A percentile compares a stretch with the other conserved stretches of the same genome.
These are phyloP conservation scores for Echinochloa phyllopogon DNA, from an alignment of 176 grass and related monocot species.

Conservation along the genomic window DNA sequence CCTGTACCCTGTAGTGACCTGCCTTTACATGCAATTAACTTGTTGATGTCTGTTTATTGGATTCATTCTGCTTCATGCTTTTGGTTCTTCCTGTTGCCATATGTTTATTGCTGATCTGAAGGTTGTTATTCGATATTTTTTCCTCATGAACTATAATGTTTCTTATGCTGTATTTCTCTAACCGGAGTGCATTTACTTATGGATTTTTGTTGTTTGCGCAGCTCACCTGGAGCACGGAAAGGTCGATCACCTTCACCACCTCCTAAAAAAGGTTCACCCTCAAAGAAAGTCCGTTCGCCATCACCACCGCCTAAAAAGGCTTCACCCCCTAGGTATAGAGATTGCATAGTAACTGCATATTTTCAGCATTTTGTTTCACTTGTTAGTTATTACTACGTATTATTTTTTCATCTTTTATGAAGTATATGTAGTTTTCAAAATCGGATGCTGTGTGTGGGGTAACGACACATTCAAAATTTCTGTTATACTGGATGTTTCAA, in stretches of 20 bases:
- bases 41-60: background rate
- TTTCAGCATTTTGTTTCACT: slow-evolving; percentile 20
- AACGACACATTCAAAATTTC: background rate
- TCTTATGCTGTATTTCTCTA: background rate
- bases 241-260: slow-evolving; percentile 69
- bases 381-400: background rate
- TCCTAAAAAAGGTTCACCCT: slow-evolving; percentile 72
- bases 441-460: background rate
- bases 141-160: background rate
- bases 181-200: slow-evolving; percentile 25
- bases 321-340: slow-evolving; percentile 70
- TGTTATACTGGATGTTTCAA: slow-evolving; percentile 14
- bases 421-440: background rate
- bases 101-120: background rate
- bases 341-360: slow-evolving; percentile 8
- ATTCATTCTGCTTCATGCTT: background rate
- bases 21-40: background rate
- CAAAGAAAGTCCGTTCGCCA: slow-evolving; percentile 59
- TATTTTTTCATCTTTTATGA: background rate
- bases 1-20: background rate
- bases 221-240: slow-evolving; percentile 62
- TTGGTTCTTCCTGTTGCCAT: background rate
- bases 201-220: slow-evolving; percentile 38
- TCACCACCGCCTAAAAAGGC: slow-evolving; percentile 77
- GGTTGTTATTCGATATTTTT: background rate